Conservation (phyloP, 2,329 filamentous ascomycete species). For the Sclerotinia nivalis region DNA sequence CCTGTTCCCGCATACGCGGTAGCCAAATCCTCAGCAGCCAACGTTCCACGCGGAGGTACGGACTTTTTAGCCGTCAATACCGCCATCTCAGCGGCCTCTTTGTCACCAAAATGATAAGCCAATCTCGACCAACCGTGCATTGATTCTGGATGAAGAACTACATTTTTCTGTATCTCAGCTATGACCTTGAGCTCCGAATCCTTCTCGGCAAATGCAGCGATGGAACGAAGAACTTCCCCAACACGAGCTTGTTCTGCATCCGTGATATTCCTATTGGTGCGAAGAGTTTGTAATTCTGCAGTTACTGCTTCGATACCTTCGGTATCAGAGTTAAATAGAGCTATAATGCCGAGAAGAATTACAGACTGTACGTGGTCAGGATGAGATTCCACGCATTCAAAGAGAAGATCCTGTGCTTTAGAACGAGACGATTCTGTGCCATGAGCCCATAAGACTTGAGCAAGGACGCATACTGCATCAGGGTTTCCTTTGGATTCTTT, state of each 20-base stretch:
- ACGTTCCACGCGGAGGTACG: slow-evolving; percentile 68
- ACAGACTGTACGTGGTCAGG: slow-evolving; percentile 78
- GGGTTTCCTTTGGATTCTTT: slow-evolving; percentile 74
- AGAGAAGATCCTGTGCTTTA: slow-evolving; percentile 76
- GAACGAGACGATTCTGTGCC: slow-evolving; percentile 72
- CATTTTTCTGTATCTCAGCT: slow-evolving; percentile 69
- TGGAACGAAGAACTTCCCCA: slow-evolving; percentile 72
- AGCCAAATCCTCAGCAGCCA: slow-evolving; percentile 70
- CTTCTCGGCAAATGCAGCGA: slow-evolving; percentile 60
- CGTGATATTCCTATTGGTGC: slow-evolving; percentile 65
- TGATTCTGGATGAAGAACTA: slow-evolving; percentile 79
- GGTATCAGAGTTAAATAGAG: slow-evolving; percentile 74
- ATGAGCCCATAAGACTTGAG: slow-evolving; percentile 91
- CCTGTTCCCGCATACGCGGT: slow-evolving; percentile 74
- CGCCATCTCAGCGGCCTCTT: slow-evolving; percentile 70
- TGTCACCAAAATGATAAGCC: slow-evolving; percentile 56
- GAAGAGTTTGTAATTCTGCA: slow-evolving; percentile 72
- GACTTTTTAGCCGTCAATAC: slow-evolving; percentile 73
- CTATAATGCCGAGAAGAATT: slow-evolving; percentile 79
- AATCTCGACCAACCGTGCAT: slow-evolving; percentile 81
- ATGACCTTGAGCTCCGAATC: slow-evolving; percentile 53
- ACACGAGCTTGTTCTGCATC: slow-evolving; percentile 67
- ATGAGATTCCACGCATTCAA: slow-evolving; percentile 73
- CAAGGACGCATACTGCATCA: slow-evolving; percentile 82
- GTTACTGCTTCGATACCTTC: slow-evolving; percentile 80